Evolutionary conservation across 305 asterid genomes (phyloP).

Genomic region (Solanum hybrid): DNA sequence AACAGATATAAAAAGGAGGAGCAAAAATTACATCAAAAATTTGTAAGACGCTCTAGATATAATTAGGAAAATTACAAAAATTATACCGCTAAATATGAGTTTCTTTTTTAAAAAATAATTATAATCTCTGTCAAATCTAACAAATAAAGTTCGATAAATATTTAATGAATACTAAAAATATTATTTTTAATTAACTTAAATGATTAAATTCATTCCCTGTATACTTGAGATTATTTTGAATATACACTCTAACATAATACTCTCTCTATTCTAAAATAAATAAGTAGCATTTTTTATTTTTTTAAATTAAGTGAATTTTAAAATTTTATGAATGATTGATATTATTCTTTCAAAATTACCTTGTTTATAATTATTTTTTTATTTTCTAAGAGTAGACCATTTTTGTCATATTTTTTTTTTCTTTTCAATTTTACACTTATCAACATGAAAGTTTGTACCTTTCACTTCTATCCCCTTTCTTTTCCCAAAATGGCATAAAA

Average conservation of each 20-base stretch:
- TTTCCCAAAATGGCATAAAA: slow-evolving; percentile 5
- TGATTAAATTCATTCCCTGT: background rate
- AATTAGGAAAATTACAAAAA: background rate
- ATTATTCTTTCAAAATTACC: background rate
- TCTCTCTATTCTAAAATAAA: background rate
- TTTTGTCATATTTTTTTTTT: background rate
- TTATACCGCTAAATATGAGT: background rate
- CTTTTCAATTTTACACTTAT: background rate
- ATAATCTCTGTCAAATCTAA: background rate
- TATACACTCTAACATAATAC: background rate
- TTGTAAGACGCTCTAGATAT: rapidly evolving
- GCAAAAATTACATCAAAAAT: background rate
- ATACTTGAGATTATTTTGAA: background rate
- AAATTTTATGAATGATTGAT: background rate
- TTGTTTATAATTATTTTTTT: background rate
- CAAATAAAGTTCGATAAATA: background rate
- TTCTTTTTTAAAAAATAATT: background rate
- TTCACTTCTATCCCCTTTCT: background rate
- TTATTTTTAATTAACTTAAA: background rate
- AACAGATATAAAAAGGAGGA: background rate
- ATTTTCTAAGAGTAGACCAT: background rate
- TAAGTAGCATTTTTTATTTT: background rate
- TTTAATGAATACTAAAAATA: background rate
- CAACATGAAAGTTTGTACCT: background rate
- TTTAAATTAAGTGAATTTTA: background rate